Percentiles rank a stretch among this genome's conserved stretches.
These are phyloP conservation scores for Rhododendron mucronatum DNA, from an alignment of 148 eudicot species.

Conservation along the genomic window DNA sequence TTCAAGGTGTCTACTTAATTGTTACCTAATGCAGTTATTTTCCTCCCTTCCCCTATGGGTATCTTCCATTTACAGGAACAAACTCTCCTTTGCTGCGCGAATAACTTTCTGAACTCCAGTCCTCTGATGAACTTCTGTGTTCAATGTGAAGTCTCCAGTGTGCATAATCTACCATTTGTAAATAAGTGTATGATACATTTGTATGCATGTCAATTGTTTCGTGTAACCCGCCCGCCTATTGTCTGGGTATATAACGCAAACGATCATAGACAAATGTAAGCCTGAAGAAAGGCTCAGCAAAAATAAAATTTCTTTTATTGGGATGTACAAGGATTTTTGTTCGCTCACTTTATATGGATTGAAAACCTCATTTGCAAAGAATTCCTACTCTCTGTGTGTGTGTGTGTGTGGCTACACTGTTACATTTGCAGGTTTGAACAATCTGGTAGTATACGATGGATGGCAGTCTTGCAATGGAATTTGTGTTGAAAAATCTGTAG, in stretches of 20 bases:
- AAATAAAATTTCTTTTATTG: background rate
- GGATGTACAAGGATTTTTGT: background rate
- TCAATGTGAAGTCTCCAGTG: background rate
- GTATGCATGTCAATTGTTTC: background rate
- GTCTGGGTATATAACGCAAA: background rate
- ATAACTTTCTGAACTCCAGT: background rate
- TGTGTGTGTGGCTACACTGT: background rate
- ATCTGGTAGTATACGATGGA: background rate
- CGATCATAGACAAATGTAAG: background rate
- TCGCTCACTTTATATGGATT: background rate
- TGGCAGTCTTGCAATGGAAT: background rate
- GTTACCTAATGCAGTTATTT: constrained; percentile 7
- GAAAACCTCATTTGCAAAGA: background rate
- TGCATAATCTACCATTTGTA: background rate
- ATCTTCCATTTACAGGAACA: constrained; percentile 15
- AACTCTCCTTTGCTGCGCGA: background rate
- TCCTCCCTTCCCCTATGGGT: background rate
- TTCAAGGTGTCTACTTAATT: background rate
- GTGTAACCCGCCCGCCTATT: background rate
- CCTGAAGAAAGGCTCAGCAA: background rate
- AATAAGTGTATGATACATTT: background rate
- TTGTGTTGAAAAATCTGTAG: background rate
- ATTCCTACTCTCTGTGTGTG: background rate
- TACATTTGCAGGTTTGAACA: background rate
- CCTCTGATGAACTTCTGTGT: background rate